Evolutionary conservation across 2,329 filamentous ascomycete genomes (phyloP).

Genomic region (Diaporthe sp.): DNA sequence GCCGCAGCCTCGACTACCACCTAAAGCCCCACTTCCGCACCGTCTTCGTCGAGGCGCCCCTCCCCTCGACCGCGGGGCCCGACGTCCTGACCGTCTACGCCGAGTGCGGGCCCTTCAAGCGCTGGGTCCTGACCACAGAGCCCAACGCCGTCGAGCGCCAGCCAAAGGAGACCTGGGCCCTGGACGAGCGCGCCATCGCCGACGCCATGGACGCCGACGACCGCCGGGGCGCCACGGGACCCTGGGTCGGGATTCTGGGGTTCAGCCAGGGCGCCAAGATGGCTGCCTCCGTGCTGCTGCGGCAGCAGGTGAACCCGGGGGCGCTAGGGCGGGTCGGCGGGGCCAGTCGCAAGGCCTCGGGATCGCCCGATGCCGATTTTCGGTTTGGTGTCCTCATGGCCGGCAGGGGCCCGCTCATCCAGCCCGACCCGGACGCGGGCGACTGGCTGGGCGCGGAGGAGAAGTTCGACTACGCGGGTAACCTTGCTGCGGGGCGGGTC

Average conservation of each 20-base stretch:
- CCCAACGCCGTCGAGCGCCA: slow-evolving; percentile 33
- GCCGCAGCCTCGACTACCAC: slow-evolving; percentile 60
- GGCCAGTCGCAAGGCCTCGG: neutral
- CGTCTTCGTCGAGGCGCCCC: slow-evolving; percentile 78
- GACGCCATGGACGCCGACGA: slow-evolving; percentile 64
- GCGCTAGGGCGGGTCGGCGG: slow-evolving; percentile 35
- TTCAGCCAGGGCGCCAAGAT: slow-evolving; percentile 76
- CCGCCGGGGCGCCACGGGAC: slow-evolving; percentile 59
- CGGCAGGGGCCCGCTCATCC: slow-evolving; percentile 42
- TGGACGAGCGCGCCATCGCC: slow-evolving; percentile 50
- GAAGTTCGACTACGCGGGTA: slow-evolving; percentile 55
- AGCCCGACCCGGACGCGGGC: slow-evolving; percentile 31
- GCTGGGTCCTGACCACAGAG: slow-evolving; percentile 42
- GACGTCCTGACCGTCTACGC: slow-evolving; percentile 74
- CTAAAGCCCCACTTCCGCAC: slow-evolving; percentile 73
- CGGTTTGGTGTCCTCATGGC: slow-evolving; percentile 47
- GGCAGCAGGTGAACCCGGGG: slow-evolving; percentile 64
- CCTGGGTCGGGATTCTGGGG: slow-evolving; percentile 70
- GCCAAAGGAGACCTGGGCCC: slow-evolving; percentile 40
- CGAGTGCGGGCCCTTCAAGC: slow-evolving; percentile 72
- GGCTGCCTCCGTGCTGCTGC: slow-evolving; percentile 66
- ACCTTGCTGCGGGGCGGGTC: slow-evolving; percentile 54
- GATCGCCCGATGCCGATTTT: slow-evolving; percentile 36
- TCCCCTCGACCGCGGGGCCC: slow-evolving; percentile 68
- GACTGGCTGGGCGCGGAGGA: slow-evolving; percentile 49